Base-by-base conservation (phyloP, 2,329 filamentous ascomycete genomes). In the Paecilomyces niveus region DNA sequence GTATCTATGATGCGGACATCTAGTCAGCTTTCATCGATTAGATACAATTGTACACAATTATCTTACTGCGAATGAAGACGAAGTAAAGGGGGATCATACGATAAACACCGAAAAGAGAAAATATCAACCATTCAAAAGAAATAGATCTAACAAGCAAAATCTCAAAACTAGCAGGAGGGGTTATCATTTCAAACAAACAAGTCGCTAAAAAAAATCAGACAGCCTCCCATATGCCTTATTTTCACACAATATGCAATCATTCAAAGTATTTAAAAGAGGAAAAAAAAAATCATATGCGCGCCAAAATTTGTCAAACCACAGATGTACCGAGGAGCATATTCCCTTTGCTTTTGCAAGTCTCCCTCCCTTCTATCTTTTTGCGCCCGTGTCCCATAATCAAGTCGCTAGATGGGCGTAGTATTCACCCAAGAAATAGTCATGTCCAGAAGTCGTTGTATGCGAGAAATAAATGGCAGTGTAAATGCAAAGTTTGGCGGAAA, bases 171-270 rank as follows among this genome's bases (percentile, higher is more conserved):
- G 33, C 39, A 56, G 9, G 39, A 18, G n/a, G 39, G 39, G 39
- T 45, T 45, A 45, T 39, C 35, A 39, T 45, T 8, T 18, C 39
- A 45, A 45, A 21, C 32, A 33, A 10, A 45, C 39, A 45, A 45
- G 15, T 45, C 39, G 39, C 39, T 45, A 6, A 45, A 29, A 55
- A 57, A 63, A 59, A 22, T 58, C 63, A 67, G 65, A 66, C 57
- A 67, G 56, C 71, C 70, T 68, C 71, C 69, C 68, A 70, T 66
- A 72, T 73, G 71, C 71, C 70, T 18, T 21, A 21, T 45, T 45
- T n/a, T 45, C 39, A 8, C 39, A 21, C 39, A 45, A 21, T 45
- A 45, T 45, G 39, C 39, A 45, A 45, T 21, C 39, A n/a, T 45
- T 45, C n/a, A 45, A 45, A 45, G 8, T 54, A 33, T 18, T 32